A percentile compares a stretch with the other conserved stretches of the same genome.
Evolutionary conservation across 2,329 filamentous ascomycete genomes (phyloP).

Genomic region (Stagonosporopsis tanaceti): DNA sequence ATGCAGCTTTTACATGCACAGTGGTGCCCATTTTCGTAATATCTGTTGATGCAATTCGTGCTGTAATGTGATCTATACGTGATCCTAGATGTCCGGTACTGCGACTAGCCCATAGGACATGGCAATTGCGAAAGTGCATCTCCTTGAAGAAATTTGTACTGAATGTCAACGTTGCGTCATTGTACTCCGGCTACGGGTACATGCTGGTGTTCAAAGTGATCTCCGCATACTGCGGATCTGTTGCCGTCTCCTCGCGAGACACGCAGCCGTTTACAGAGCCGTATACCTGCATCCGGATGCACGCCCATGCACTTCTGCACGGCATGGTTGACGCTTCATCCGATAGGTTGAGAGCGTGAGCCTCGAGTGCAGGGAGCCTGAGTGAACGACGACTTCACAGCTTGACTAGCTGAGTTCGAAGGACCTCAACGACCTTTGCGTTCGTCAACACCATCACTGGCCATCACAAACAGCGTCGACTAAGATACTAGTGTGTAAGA

Average conservation of each 20-base stretch:
- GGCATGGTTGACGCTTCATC: slow-evolving; percentile 25
- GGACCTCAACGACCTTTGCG: neutral
- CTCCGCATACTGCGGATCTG: slow-evolving; percentile 42
- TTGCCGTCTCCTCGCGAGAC: slow-evolving; percentile 45
- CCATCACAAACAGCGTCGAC: neutral
- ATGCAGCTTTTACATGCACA: slow-evolving; percentile 2
- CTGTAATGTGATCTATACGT: neutral
- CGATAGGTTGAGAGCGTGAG: slow-evolving; percentile 20
- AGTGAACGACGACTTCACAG: slow-evolving; percentile 10
- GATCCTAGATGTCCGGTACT: neutral
- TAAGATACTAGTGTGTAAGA: neutral
- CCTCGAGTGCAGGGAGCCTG: slow-evolving; percentile 9
- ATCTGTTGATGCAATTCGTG: neutral
- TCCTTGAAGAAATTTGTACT: slow-evolving; percentile 22
- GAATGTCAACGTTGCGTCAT: slow-evolving; percentile 39
- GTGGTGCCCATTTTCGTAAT: neutral
- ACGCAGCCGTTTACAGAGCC: slow-evolving; percentile 30
- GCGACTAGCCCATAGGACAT: slow-evolving; percentile 1
- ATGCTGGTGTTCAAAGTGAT: slow-evolving; percentile 29
- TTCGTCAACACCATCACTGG: neutral
- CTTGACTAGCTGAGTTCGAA: slow-evolving; percentile 5
- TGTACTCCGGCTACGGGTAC: slow-evolving; percentile 29
- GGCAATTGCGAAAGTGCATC: slow-evolving; percentile 16
- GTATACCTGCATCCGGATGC: slow-evolving; percentile 28
- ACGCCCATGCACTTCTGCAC: slow-evolving; percentile 29